Base-by-base conservation (phyloP, 129 eudicot genomes). In the Centaurea solstitialis region DNA sequence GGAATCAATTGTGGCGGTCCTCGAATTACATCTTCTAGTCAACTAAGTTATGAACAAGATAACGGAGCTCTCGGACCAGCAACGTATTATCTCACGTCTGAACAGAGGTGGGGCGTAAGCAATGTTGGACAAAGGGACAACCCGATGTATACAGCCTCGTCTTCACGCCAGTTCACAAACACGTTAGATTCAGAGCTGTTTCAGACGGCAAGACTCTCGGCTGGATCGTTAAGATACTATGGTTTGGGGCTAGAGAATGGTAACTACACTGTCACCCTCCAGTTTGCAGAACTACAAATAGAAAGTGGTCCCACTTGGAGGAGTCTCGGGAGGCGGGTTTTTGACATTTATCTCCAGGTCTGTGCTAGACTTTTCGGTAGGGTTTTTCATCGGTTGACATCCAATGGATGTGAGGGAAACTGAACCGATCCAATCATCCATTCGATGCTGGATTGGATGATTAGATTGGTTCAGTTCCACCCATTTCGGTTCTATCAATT, bases 201-300 rank as follows among this genome's bases (percentile, higher is more conserved):
- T 83, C 97, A 87, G 73, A 87, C 89, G 24, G 82, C 96, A 13
- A 79, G 97, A 12, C 13, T 90, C 66, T 94, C 98, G 4, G 96
- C 96, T 62, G 97, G 97, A 71, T 94, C 98, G 0, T 81, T 94
- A 21, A 88, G 98, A 79, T 94, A 94, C 64, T 92, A 91, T n/a
- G 98, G 98, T 9, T 82, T 94, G 62, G 97, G 96, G 61, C 91
- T 94, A 26, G 86, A 90, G 80, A 94, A 94, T 57, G 98, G 98
- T 72, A 87, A 87, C 62, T 94, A 94, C 83, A 91, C 84, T 0
- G 87, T 94, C 12, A 78, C 39, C 50, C 92, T 94, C 43, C 97
- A 81, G 80, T 94, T 94, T 86, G 98, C 88, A 65, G 98, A 94
- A 82, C 75, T 86, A 59, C 67, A 50, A 33, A 80, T 90, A 22